These are phyloP conservation scores for Lathyrus oleraceus DNA, from an alignment of 306 rosid species.

Conservation along the genomic window DNA sequence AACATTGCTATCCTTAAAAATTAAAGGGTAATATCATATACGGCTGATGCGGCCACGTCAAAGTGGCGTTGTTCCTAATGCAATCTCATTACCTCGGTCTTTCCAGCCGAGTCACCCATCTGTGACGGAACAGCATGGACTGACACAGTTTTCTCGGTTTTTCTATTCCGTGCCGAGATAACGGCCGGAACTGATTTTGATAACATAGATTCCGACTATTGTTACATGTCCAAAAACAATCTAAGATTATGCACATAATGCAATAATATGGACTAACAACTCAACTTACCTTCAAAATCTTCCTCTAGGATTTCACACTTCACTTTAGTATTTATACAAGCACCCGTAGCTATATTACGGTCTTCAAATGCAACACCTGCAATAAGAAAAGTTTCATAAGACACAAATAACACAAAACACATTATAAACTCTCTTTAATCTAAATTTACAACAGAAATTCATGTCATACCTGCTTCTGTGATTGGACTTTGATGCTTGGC, in stretches of 20 bases:
- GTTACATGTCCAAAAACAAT: background rate
- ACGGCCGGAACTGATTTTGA: too few relatives aligned
- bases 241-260: background rate
- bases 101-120: too few relatives aligned
- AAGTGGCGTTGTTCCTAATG: too few relatives aligned
- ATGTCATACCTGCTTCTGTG: constrained; percentile 46
- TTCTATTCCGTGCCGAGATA: too few relatives aligned
- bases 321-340: constrained; percentile 8
- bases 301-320: constrained; percentile 38
- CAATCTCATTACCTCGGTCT: too few relatives aligned
- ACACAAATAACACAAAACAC: background rate
- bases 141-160: too few relatives aligned
- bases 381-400: constrained; percentile 8
- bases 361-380: constrained; percentile 31
- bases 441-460: background rate
- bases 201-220: background rate
- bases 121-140: too few relatives aligned
- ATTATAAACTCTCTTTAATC: background rate
- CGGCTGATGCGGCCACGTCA: too few relatives aligned
- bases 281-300: constrained; percentile 36
- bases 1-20: too few relatives aligned
- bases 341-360: constrained; percentile 26
- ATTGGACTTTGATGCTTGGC: constrained; percentile 37
- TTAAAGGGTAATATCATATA: too few relatives aligned
- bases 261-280: background rate